These are phyloP conservation scores for Tuber aestivum DNA, from an alignment of 495 filamentous ascomycete species.

Conservation along the genomic window DNA sequence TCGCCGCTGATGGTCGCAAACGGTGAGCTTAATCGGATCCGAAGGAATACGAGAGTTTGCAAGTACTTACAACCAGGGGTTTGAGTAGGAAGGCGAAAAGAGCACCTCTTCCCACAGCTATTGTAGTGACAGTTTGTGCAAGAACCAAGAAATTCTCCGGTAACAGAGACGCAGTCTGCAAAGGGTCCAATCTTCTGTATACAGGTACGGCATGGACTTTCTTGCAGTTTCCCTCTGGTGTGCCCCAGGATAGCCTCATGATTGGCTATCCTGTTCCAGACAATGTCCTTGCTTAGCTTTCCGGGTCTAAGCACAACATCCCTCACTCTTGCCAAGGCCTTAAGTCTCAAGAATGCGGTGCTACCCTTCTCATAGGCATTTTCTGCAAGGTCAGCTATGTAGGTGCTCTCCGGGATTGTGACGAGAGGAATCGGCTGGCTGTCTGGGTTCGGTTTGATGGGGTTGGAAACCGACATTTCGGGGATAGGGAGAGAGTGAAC, in stretches of 20 bases:
- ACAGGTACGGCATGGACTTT: neutral
- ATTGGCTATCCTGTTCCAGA: neutral
- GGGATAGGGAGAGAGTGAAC: neutral
- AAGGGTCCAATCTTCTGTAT: neutral
- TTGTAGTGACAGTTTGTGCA: neutral
- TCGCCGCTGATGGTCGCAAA: neutral
- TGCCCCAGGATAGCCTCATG: neutral
- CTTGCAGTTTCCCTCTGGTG: neutral
- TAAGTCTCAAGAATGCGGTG: neutral
- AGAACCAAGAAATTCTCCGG: neutral
- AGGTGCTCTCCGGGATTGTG: neutral
- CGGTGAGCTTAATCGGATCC: neutral
- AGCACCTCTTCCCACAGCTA: neutral
- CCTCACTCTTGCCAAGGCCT: neutral
- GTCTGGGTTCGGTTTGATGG: neutral
- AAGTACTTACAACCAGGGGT: neutral
- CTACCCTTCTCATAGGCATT: neutral
- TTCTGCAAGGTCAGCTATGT: neutral
- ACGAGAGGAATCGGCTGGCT: neutral
- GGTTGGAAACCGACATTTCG: neutral
- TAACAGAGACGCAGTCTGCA: neutral
- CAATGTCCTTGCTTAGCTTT: neutral
- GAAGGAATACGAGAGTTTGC: neutral
- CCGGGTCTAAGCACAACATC: neutral
- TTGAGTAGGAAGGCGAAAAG: neutral